These are phyloP conservation scores for Chlamydomonas urium DNA, from an alignment of 139 green algal species.

Conservation along the genomic window DNA sequence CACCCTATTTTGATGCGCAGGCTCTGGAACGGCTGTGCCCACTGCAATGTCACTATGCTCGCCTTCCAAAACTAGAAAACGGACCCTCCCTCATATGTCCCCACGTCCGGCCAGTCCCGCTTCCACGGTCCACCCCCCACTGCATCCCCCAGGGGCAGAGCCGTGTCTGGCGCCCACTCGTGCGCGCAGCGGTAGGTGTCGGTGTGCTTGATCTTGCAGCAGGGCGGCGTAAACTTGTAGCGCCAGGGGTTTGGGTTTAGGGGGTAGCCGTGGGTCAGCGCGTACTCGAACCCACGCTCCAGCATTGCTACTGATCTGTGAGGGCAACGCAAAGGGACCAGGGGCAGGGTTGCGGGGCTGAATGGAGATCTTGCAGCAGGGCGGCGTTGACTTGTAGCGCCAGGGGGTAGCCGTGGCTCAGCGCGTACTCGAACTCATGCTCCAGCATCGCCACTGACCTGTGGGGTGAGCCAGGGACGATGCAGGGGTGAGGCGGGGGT, in stretches of 20 bases:
- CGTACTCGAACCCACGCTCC: conserved; percentile 43
- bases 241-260: conserved; percentile 42
- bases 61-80: too few species aligned
- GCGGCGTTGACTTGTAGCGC: conserved; percentile 47
- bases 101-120: conserved; percentile 18
- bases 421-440: conserved; percentile 38
- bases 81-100: conserved; percentile 33
- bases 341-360: too few species aligned
- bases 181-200: conserved; percentile 39
- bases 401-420: conserved; percentile 38
- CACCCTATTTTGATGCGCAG: too few species aligned
- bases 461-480: too few species aligned
- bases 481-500: neutral
- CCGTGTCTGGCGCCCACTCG: conserved; percentile 34
- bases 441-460: conserved; percentile 33
- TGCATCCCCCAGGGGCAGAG: conserved; percentile 32
- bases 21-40: too few species aligned
- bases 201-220: conserved; percentile 38
- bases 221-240: conserved; percentile 40
- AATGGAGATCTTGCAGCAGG: too few species aligned
- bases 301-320: conserved; percentile 28
- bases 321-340: too few species aligned
- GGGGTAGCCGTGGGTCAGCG: conserved; percentile 32
- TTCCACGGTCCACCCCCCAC: conserved; percentile 21
- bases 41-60: too few species aligned